Base-by-base conservation (phyloP, 148 eudicot species). In the Linanthus parryae region DNA sequence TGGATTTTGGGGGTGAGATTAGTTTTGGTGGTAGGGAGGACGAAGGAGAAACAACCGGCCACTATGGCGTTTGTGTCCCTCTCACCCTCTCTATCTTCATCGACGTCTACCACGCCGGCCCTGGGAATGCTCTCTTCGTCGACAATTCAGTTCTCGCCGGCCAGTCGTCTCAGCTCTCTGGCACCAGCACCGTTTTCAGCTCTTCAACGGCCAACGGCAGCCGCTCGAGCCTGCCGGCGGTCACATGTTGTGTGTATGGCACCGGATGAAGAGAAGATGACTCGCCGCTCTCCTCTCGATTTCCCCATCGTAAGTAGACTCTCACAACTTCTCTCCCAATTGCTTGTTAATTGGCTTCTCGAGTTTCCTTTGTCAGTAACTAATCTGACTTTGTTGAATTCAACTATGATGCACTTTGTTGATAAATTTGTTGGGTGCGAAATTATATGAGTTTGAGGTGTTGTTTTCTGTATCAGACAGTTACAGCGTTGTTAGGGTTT, bases 271-370 rank as follows among this genome's bases (percentile, higher is more conserved):
- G 83, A 85, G 71, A 89, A 62, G 78, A 70, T 80, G 69, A 89
- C 91, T 62, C 95, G 88, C 54, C 97, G 91, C 12, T 82, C 94
- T 22, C 97, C 97, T 61, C 83, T 79, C 31, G 97, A 89, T 73
- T 89, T 89, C 26, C 97, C 97, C 12, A 70, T 78, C 56, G 95
- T 89, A 73, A 54, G 83, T 50, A 17, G 33, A 47, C 59, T 54
- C 48, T 19, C 43, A 0, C 0, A 0, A 22, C 24, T 20, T 10
- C 18, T 24, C 58, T 24, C 0, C 14, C 10, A 43, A 5, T 21
- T 47, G 38, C 34, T 21, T 36, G n/a, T n/a, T n/a, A n/a, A n/a
- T n/a, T n/a, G n/a, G n/a, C n/a, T n/a, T n/a, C n/a, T n/a, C n/a
- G n/a, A n/a, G n/a, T n/a, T n/a, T n/a, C n/a, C n/a, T n/a, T n/a